These are phyloP conservation scores for Erodium trifolium DNA, from an alignment of 441 rosid species.

Conservation along the genomic window DNA sequence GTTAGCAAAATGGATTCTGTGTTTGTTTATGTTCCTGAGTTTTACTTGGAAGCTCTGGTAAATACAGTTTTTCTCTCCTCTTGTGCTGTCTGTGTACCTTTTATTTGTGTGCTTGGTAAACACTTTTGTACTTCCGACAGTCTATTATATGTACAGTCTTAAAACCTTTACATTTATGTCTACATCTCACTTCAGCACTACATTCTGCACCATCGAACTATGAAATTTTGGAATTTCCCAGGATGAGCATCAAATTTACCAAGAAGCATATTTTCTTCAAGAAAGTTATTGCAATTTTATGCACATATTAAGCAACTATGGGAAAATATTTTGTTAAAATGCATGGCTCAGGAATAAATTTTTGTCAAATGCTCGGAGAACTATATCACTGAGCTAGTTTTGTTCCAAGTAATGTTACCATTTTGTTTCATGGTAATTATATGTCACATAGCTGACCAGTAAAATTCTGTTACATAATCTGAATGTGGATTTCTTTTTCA, in stretches of 20 bases:
- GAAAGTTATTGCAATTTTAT: background rate
- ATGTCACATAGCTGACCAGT: too few relatives aligned
- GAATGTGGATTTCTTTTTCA: constrained; percentile 7
- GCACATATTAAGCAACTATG: background rate
- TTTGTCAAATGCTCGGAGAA: background rate
- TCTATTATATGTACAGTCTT: background rate
- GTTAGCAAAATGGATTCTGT: constrained; percentile 84
- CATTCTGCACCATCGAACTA: constrained; percentile 10
- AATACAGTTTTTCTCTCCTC: constrained; percentile 17
- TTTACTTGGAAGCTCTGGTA: constrained; percentile 90
- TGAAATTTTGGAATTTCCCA: background rate
- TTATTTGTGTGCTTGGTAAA: background rate
- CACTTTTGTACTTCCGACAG: background rate
- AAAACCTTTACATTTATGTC: background rate
- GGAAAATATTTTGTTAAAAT: background rate
- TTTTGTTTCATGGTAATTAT: constrained; percentile 6
- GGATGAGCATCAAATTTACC: background rate
- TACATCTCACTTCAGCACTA: background rate
- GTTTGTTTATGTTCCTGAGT: constrained; percentile 81
- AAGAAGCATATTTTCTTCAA: constrained; percentile 1
- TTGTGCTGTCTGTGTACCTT: constrained; percentile 11
- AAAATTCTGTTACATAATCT: background rate
- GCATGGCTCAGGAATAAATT: background rate
- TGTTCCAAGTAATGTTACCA: background rate
- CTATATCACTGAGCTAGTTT: constrained; percentile 4